A percentile compares a stretch with the other conserved stretches of the same genome.
These are phyloP conservation scores for Rhazya stricta DNA, from an alignment of 257 asterid genomes.

Conservation along the genomic window DNA sequence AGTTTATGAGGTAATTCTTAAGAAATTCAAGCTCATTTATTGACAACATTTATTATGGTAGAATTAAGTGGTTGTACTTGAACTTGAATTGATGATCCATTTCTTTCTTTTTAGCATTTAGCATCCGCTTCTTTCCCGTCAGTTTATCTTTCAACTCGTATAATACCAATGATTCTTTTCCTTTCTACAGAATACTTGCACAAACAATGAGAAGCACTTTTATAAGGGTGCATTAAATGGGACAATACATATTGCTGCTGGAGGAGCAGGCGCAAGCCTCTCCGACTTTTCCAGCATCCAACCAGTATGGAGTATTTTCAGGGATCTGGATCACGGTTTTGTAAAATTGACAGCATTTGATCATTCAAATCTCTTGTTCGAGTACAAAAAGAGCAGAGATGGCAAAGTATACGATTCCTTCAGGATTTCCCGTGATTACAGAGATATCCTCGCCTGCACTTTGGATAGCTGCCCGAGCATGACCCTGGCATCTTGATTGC, in stretches of 20 bases:
- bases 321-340: slow-evolving; percentile 69
- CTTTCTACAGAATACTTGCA: slow-evolving; percentile 53
- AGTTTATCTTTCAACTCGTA: neutral
- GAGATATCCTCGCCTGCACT: slow-evolving; percentile 78
- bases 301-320: slow-evolving; percentile 67
- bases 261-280: slow-evolving; percentile 88
- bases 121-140: neutral
- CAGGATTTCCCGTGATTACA: slow-evolving; percentile 67
- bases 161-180: neutral
- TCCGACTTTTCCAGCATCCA: slow-evolving; percentile 49
- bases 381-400: slow-evolving; percentile 80
- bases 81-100: neutral
- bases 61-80: neutral
- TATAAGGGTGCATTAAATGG: slow-evolving; percentile 78
- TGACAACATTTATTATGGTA: neutral
- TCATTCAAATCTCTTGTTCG: slow-evolving; percentile 70
- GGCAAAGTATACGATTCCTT: slow-evolving; percentile 79
- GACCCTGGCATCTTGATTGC: slow-evolving; percentile 52
- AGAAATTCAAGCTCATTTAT: too few relatives aligned
- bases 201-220: slow-evolving; percentile 45
- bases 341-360: slow-evolving; percentile 80
- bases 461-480: slow-evolving; percentile 72
- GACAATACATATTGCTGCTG: slow-evolving; percentile 85
- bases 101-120: neutral
- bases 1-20: slow-evolving; percentile 51